These are phyloP conservation scores for Mortierella polycephala DNA, from an alignment of 371 early-diverging fungal species.

Conservation along the genomic window DNA sequence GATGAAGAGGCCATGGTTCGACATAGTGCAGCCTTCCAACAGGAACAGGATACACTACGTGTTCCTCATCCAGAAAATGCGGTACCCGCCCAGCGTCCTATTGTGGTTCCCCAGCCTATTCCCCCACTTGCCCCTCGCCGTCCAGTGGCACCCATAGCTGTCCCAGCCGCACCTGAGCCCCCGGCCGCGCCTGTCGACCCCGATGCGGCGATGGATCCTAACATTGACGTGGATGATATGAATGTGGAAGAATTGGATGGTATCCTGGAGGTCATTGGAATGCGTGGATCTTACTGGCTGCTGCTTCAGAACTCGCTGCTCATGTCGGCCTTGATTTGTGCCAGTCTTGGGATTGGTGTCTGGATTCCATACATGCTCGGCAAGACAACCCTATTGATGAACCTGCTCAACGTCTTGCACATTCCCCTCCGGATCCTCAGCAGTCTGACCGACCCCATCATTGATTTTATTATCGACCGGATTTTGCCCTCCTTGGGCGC, in stretches of 20 bases:
- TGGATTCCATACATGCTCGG: slow-evolving; percentile 85
- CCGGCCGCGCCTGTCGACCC: slow-evolving; percentile 60
- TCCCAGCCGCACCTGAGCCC: slow-evolving; percentile 7
- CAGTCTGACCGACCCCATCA: slow-evolving; percentile 63
- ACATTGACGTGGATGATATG: slow-evolving; percentile 60
- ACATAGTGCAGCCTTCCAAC: slow-evolving; percentile 5
- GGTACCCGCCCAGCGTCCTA: background rate
- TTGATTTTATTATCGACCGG: slow-evolving; percentile 63
- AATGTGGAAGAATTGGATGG: slow-evolving; percentile 82
- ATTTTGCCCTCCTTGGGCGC: slow-evolving; percentile 45
- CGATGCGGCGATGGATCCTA: slow-evolving; percentile 53
- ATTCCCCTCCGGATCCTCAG: slow-evolving; percentile 61
- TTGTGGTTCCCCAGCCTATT: background rate
- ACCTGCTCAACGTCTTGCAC: slow-evolving; percentile 59
- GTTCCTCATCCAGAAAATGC: background rate
- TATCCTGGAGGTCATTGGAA: slow-evolving; percentile 88
- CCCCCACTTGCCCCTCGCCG: background rate
- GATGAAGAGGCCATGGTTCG: slow-evolving; percentile 4
- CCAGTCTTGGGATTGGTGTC: slow-evolving; percentile 76
- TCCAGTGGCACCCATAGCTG: slow-evolving; percentile 13
- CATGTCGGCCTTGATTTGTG: slow-evolving; percentile 77
- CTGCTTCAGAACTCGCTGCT: slow-evolving; percentile 83
- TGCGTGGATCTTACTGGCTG: slow-evolving; percentile 83
- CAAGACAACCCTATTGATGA: slow-evolving; percentile 61
- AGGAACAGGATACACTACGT: background rate